Percentiles rank a stretch among this genome's conserved stretches.
phyloP scores from a whole-genome alignment of 352 stramenopile species.

The Phytophthora europaea region DNA sequence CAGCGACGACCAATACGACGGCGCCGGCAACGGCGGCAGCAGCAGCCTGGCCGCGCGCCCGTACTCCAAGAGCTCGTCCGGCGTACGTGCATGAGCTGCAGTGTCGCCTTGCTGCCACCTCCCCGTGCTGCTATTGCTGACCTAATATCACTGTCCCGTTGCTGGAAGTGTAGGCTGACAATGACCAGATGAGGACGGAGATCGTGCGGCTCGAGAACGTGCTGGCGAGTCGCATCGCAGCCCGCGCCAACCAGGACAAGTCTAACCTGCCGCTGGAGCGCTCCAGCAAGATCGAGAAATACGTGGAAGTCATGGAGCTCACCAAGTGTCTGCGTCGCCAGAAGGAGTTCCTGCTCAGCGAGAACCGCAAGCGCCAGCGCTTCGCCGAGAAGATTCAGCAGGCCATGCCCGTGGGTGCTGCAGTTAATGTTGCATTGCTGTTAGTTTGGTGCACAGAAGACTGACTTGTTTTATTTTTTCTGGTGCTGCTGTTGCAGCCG shows the following conservation, averaged over 20 bases:
- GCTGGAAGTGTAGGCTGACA: constrained; percentile 55
- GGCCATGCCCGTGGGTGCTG: constrained; percentile 75
- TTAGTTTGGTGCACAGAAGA: not conserved
- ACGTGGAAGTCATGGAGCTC: constrained; percentile 90
- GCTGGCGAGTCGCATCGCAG: constrained; percentile 74
- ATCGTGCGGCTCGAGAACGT: constrained; percentile 85
- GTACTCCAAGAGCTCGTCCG: constrained; percentile 64
- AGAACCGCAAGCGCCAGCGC: constrained; percentile 88
- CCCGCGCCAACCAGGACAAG: constrained; percentile 78
- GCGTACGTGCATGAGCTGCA: constrained; percentile 42
- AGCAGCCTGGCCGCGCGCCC: constrained; percentile 51
- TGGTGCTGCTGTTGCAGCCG: constrained; percentile 45
- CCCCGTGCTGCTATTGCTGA: not conserved
- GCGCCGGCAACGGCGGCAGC: constrained; percentile 20
- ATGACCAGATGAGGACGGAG: constrained; percentile 83
- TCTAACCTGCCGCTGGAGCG: constrained; percentile 77
- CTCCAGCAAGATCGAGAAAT: constrained; percentile 89
- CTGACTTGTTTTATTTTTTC: constrained; percentile 11
- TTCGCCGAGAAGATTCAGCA: constrained; percentile 91
- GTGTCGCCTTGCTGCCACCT: not conserved
- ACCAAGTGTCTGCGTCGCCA: constrained; percentile 89
- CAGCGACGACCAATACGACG: constrained; percentile 68
- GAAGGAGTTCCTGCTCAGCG: constrained; percentile 87
- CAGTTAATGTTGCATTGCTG: not conserved
- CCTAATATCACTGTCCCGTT: not conserved